phyloP scores from a whole-genome alignment of 257 asterid genomes.

The Solanum rostratum region DNA sequence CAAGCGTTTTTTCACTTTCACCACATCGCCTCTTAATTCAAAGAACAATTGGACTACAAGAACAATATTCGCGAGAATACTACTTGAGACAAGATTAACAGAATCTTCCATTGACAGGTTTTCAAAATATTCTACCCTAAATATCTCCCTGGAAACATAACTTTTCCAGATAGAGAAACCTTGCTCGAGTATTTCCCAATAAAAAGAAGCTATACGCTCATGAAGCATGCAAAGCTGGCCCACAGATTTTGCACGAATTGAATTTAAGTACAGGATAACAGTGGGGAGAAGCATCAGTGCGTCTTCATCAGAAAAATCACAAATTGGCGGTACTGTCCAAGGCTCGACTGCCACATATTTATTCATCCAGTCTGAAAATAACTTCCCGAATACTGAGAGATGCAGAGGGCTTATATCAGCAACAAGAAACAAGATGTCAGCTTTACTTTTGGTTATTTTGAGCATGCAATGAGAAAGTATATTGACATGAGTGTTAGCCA shows the following conservation, averaged over 20 bases:
- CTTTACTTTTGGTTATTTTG: conserved; percentile 37
- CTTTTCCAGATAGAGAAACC: conserved; percentile 56
- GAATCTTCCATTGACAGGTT: conserved; percentile 35
- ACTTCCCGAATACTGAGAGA: conserved; percentile 53
- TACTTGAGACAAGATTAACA: conserved; percentile 32
- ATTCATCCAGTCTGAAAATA: conserved; percentile 32
- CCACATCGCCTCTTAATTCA: conserved; percentile 20
- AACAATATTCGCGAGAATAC: conserved; percentile 66
- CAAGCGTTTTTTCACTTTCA: conserved; percentile 35
- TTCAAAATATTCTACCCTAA: conserved; percentile 30
- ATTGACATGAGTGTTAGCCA: conserved; percentile 37
- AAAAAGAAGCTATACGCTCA: conserved; percentile 28
- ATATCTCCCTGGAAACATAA: conserved; percentile 31
- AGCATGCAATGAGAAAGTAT: conserved; percentile 50
- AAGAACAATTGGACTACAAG: conserved; percentile 32
- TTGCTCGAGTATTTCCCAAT: conserved; percentile 37
- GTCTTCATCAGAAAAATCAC: conserved; percentile 38
- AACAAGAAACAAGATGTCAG: conserved; percentile 48
- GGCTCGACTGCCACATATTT: conserved; percentile 15
- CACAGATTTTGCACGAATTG: conserved; percentile 32
- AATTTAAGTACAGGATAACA: conserved; percentile 37
- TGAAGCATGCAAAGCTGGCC: conserved; percentile 23
- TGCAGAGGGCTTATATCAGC: conserved; percentile 51
- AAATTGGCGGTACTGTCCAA: conserved; percentile 17
- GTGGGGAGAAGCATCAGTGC: conserved; percentile 67